phyloP scores from a whole-genome alignment of 352 stramenopile species.

The Phytopythium ostracodes region DNA sequence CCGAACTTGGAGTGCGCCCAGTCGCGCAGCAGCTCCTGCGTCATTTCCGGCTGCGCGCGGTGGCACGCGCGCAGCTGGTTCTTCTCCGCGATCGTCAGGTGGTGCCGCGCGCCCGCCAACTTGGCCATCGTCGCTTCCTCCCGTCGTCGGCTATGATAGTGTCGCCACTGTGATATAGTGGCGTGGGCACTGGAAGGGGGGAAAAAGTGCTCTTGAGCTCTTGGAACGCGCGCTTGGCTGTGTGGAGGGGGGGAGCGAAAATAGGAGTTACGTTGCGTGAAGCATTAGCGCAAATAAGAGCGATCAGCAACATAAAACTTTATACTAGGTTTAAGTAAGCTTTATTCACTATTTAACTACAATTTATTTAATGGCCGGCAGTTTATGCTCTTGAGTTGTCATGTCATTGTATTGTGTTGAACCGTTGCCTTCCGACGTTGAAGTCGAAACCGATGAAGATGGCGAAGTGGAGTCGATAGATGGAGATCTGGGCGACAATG shows the following conservation, averaged over 20 bases:
- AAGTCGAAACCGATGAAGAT: not conserved
- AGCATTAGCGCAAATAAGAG: not conserved
- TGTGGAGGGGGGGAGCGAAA: not conserved
- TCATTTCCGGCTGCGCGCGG: conserved; percentile 22
- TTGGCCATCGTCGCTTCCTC: conserved; percentile 4
- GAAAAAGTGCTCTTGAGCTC: conserved; percentile 17
- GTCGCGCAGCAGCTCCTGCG: conserved; percentile 36
- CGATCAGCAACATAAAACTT: not conserved
- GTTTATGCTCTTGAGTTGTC: not conserved
- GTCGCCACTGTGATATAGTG: not conserved
- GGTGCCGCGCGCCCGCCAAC: conserved; percentile 19
- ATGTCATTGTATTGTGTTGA: not conserved
- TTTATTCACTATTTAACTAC: no score
- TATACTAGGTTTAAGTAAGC: no score
- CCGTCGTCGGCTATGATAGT: no score
- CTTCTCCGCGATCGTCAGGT: conserved; percentile 37
- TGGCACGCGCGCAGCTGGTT: conserved; percentile 27
- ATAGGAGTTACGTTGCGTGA: not conserved
- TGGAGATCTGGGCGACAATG: not conserved
- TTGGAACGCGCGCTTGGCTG: not conserved
- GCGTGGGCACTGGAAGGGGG: not conserved
- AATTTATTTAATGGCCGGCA: no score
- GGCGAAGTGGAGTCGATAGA: not conserved
- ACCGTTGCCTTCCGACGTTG: not conserved
- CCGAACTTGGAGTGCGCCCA: conserved; percentile 23